Evolutionary conservation across 768 basidiomycete species (phyloP).

Genomic region (Tylopilus rubrobrunneus): DNA sequence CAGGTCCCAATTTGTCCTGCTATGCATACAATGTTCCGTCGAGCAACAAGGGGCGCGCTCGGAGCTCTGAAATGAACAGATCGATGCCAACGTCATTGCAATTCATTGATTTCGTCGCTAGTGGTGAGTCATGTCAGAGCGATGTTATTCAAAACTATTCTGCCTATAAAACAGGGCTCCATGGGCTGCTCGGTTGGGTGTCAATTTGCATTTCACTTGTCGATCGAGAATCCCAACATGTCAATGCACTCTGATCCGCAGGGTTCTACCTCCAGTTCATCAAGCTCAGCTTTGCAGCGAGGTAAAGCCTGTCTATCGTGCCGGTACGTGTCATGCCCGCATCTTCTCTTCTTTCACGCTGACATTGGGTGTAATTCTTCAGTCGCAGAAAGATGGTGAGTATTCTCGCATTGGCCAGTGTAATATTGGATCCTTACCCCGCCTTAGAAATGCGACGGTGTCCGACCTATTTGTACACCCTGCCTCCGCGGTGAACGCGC

Average conservation of each 20-base stretch:
- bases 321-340: slow-evolving; percentile 33
- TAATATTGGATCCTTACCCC: not conserved
- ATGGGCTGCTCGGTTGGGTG: not conserved
- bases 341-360: not conserved
- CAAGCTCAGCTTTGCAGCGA: slow-evolving; percentile 34
- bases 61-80: not conserved
- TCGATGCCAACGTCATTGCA: not conserved
- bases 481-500: slow-evolving; percentile 56
- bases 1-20: no score
- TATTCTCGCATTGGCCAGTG: not conserved
- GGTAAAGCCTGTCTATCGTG: slow-evolving; percentile 53
- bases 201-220: not conserved
- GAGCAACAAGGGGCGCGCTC: not conserved
- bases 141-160: not conserved
- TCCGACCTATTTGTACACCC: slow-evolving; percentile 60
- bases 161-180: slow-evolving; percentile 12
- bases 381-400: slow-evolving; percentile 51
- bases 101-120: not conserved
- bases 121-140: not conserved
- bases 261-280: not conserved
- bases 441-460: slow-evolving; percentile 62
- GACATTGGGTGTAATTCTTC: not conserved
- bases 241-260: slow-evolving; percentile 10
- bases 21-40: not conserved
- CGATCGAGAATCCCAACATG: not conserved